Percentiles rank a stretch among this genome's conserved stretches.
Evolutionary conservation across 2,329 filamentous ascomycete genomes (phyloP).

Genomic region (Ilyonectria robusta): DNA sequence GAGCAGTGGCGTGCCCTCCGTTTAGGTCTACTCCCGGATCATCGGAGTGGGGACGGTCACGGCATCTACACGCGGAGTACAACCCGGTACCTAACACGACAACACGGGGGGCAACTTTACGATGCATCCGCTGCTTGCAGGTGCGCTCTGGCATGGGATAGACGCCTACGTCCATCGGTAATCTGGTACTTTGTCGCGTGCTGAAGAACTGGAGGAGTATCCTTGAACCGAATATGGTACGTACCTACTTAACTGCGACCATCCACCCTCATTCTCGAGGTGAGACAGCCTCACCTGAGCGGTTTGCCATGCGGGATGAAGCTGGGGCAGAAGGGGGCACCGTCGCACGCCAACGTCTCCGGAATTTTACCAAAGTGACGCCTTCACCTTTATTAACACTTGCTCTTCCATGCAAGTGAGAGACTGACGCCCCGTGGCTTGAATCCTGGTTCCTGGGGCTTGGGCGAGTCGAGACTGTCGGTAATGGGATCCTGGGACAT

Average conservation of each 20-base stretch:
- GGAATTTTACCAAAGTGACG: slow-evolving; percentile 1
- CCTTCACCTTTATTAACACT: neutral
- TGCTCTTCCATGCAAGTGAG: neutral
- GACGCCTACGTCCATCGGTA: slow-evolving; percentile 29
- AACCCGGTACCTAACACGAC: slow-evolving; percentile 9
- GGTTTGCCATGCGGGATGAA: slow-evolving; percentile 31
- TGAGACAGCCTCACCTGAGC: slow-evolving; percentile 33
- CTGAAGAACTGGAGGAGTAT: slow-evolving; percentile 23
- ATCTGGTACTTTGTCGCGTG: slow-evolving; percentile 34
- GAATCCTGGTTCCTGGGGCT: slow-evolving; percentile 1
- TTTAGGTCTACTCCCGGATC: slow-evolving; percentile 30
- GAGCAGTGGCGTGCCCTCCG: slow-evolving; percentile 35
- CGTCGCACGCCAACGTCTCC: slow-evolving; percentile 6
- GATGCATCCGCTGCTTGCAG: slow-evolving; percentile 18
- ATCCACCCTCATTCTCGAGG: slow-evolving; percentile 12
- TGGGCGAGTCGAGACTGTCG: slow-evolving; percentile 1
- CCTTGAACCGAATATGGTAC: slow-evolving; percentile 10
- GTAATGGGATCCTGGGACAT: neutral
- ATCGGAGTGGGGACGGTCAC: slow-evolving; percentile 37
- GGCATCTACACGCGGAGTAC: slow-evolving; percentile 14
- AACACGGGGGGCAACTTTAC: slow-evolving; percentile 6
- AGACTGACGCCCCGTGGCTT: neutral
- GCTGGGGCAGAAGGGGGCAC: slow-evolving; percentile 21
- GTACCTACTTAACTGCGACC: slow-evolving; percentile 3
- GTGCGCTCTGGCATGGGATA: slow-evolving; percentile 15